Percentiles rank a stretch among this genome's conserved stretches.
phyloP scores from a whole-genome alignment of 345 rosid species.

The Euphorbia peplus region DNA sequence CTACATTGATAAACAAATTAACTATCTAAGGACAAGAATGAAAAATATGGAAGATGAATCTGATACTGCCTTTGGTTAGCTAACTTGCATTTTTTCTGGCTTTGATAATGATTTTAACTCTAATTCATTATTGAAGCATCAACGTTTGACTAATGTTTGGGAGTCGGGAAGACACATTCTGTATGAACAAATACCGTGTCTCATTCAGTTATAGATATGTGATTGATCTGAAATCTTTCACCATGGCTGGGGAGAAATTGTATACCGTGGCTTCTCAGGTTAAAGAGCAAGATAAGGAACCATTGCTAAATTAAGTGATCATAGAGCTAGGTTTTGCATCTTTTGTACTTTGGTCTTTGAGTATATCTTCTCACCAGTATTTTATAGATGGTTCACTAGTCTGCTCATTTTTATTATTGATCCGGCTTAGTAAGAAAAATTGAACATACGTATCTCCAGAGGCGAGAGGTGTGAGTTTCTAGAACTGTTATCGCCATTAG shows the following conservation, averaged over 20 bases:
- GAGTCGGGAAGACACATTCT: background rate
- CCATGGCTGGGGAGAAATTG: background rate
- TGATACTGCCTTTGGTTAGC: background rate
- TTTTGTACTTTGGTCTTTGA: too few species aligned
- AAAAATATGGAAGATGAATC: background rate
- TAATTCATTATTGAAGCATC: background rate
- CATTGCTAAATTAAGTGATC: background rate
- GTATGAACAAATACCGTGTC: background rate
- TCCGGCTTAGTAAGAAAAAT: background rate
- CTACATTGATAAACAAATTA: background rate
- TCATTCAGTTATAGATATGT: background rate
- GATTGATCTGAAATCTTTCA: background rate
- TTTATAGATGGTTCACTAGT: too few species aligned
- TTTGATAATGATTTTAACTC: background rate
- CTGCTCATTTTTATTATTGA: too few species aligned
- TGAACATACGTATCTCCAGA: background rate
- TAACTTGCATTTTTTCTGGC: background rate
- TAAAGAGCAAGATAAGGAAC: background rate
- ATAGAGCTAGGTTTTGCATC: background rate
- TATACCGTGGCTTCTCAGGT: background rate
- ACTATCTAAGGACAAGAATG: background rate
- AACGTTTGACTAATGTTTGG: background rate
- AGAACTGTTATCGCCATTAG: too few species aligned
- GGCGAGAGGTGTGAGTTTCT: too few species aligned
- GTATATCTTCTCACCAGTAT: too few species aligned